These are phyloP conservation scores for Fraxinus ornus DNA, from an alignment of 305 asterid genomes.

Conservation along the genomic window DNA sequence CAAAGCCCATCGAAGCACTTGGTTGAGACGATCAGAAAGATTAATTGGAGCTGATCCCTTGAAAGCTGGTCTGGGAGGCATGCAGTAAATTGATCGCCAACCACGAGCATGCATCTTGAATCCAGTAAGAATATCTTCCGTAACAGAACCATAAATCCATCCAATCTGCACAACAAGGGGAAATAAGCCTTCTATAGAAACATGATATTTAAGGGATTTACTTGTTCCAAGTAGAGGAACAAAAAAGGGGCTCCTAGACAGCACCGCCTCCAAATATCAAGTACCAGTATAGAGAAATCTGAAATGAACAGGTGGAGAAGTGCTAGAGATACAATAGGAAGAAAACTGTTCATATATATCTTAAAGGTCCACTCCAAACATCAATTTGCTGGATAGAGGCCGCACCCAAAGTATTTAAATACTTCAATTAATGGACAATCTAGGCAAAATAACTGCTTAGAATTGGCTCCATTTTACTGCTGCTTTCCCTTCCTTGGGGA, in stretches of 20 bases:
- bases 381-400: not conserved
- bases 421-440: not conserved
- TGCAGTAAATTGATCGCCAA: constrained; percentile 98
- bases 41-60: constrained; percentile 96
- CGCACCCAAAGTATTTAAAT: not conserved
- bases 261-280: not conserved
- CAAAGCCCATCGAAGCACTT: constrained; percentile 98
- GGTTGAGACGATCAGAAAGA: constrained; percentile 95
- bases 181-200: constrained; percentile 1
- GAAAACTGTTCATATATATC: not conserved
- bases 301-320: not conserved
- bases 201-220: not conserved
- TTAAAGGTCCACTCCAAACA: not conserved
- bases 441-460: not conserved
- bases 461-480: not conserved
- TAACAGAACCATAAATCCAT: constrained; percentile 96
- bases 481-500: not conserved
- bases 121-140: constrained; percentile 98
- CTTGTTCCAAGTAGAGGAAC: not conserved
- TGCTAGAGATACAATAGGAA: not conserved
- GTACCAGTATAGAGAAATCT: not conserved
- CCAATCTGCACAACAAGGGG: constrained; percentile 63
- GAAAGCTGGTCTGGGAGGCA: constrained; percentile 91
- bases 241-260: not conserved
- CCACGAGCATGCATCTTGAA: constrained; percentile 99